Evolutionary conservation across 768 basidiomycete species (phyloP).

Genomic region (Pleurotus tuoliensis): DNA sequence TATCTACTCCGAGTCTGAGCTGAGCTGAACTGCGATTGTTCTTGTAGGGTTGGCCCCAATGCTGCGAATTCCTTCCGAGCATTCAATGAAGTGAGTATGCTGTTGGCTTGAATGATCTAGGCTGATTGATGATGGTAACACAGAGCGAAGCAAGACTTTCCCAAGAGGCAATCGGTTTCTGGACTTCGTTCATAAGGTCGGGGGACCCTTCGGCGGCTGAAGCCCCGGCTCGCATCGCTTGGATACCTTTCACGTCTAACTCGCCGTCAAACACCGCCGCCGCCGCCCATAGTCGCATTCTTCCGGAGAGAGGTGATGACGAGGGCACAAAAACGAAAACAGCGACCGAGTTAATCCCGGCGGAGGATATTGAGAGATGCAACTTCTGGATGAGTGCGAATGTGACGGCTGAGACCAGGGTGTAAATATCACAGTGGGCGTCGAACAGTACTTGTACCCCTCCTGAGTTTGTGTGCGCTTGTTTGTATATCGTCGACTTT

Average conservation of each 20-base stretch:
- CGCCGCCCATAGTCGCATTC: slow-evolving; percentile 15
- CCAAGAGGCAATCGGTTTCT: slow-evolving; percentile 36
- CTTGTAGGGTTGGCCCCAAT: slow-evolving; percentile 19
- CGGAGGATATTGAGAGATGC: slow-evolving; percentile 30
- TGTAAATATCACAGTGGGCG: neutral
- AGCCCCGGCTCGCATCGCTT: slow-evolving; percentile 19
- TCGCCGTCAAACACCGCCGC: neutral
- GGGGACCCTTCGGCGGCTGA: slow-evolving; percentile 23
- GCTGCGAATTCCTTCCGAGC: slow-evolving; percentile 31
- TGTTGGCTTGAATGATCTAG: neutral
- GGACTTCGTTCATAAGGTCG: slow-evolving; percentile 37
- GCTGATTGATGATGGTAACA: neutral
- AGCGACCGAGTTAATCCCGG: slow-evolving; percentile 24
- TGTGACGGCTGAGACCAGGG: slow-evolving; percentile 21
- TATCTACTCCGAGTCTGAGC: neutral
- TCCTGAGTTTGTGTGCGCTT: too few species aligned
- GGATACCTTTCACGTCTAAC: slow-evolving; percentile 19
- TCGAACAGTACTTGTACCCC: too few species aligned
- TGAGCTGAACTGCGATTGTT: neutral
- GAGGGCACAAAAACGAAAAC: slow-evolving; percentile 17
- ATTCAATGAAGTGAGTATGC: slow-evolving; percentile 29
- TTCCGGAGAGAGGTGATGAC: slow-evolving; percentile 23
- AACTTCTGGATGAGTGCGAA: slow-evolving; percentile 38
- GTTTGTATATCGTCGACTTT: too few species aligned
- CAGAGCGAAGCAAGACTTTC: slow-evolving; percentile 35